Evolutionary conservation across 1,284 basidiomycete species (phyloP), one percentile per base, ranked within the genome.

Genomic region (Schizophyllum commune): DNA sequence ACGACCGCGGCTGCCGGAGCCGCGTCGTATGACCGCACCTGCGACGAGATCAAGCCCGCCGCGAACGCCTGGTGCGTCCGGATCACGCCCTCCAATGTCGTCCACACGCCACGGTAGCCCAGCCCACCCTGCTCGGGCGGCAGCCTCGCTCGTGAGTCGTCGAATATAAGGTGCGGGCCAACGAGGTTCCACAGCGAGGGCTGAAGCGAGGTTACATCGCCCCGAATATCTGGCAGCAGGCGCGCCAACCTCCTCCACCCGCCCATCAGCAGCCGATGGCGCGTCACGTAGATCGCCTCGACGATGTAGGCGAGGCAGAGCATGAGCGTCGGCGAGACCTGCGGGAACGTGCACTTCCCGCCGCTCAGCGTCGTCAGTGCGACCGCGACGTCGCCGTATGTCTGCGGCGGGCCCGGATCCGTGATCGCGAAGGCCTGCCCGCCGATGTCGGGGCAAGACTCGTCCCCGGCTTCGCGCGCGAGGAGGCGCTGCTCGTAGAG

Each of bases 401-500:
- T 77, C 47, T 74, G 57, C 1, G 83, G 76, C 1, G 75, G 75
- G 4, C 79, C 80, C 2, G 77, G 68, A 64, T 84, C 82, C 3
- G 77, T 75, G 58, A 84, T 67, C 20, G 66, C 72, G 69, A 82
- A 84, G 5, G 78, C 75, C 63, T 79, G 76, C 1, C 82, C 82
- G 34, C 82, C 79, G 57, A 84, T 71, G 66, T 83, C 79, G 4
- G 78, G 74, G 34, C 27, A 34, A 34, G 3, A 34, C 53, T 57
- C 52, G 13, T 66, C 61, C 13, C 39, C 39, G 4, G 9, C 39
- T 17, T 47, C 39, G 39, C 17, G 39, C 17, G 39, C 39, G 33
- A 66, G 52, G 57, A 84, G 76, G 22, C 80, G 75, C 59, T 72
- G 72, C 67, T 84, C 82, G 67, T 83, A 84, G 65, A 75, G 75